Evolutionary conservation across 495 filamentous ascomycete species (phyloP).

Genomic region (Glonium stellatum): DNA sequence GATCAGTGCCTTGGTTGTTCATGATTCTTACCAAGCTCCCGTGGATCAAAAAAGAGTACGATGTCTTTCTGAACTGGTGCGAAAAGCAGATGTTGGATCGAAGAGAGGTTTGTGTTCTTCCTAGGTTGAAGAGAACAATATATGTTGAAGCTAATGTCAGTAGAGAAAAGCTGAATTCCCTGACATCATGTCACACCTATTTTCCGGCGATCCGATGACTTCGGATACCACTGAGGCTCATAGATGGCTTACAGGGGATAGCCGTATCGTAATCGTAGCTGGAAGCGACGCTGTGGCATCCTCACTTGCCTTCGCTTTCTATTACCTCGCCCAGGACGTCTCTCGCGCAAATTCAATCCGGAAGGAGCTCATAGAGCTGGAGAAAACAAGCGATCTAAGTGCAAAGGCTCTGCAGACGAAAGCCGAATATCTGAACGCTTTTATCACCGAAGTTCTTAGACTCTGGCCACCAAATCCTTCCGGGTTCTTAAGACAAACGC

Average conservation of each 20-base stretch:
- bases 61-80: constrained; percentile 16
- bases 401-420: constrained; percentile 11
- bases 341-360: constrained; percentile 4
- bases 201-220: neutral
- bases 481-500: neutral
- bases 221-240: neutral
- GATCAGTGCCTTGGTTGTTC: constrained; percentile 7
- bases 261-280: constrained; percentile 16
- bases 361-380: constrained; percentile 11
- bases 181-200: neutral
- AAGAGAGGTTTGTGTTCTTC: too few relatives aligned
- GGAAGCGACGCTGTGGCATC: constrained; percentile 25
- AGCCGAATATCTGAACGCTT: constrained; percentile 22
- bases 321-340: constrained; percentile 21
- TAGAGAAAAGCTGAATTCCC: constrained; percentile 8
- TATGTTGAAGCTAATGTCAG: too few relatives aligned
- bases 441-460: constrained; percentile 26
- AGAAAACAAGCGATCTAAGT: constrained; percentile 1
- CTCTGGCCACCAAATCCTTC: constrained; percentile 18
- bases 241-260: constrained; percentile 11
- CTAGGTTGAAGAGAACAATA: too few relatives aligned
- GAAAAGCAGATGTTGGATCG: constrained; percentile 12
- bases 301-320: constrained; percentile 17
- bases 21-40: neutral
- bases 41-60: constrained; percentile 6